Conservation (phyloP, 805 yeast genomes). For the Metschnikowia bowlesiae region DNA sequence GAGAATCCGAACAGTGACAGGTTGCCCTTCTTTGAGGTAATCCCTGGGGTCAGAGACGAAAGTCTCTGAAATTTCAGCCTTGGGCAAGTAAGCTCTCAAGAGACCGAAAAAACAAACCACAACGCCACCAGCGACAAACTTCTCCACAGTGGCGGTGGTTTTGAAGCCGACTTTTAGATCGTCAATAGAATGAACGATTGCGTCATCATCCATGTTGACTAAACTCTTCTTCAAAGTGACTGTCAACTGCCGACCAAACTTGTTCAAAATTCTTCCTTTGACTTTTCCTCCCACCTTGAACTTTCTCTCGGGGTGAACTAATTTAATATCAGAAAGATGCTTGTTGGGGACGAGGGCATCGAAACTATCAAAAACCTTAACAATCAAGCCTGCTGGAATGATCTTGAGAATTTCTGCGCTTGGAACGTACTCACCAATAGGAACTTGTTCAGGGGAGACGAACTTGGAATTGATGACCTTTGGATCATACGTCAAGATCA, state of each 20-base stretch:
- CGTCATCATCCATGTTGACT: constrained; percentile 59
- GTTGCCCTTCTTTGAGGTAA: constrained; percentile 77
- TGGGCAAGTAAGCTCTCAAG: constrained; percentile 76
- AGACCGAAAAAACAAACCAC: constrained; percentile 78
- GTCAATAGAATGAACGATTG: constrained; percentile 39
- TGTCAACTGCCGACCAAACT: constrained; percentile 46
- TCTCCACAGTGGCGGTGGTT: constrained; percentile 70
- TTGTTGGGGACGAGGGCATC: constrained; percentile 68
- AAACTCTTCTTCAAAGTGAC: constrained; percentile 82
- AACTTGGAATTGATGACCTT: constrained; percentile 59
- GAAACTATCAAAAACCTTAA: constrained; percentile 62
- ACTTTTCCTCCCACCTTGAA: constrained; percentile 81
- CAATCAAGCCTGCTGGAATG: constrained; percentile 61
- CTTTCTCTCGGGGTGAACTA: constrained; percentile 87
- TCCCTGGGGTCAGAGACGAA: constrained; percentile 74
- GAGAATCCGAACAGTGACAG: constrained; percentile 65
- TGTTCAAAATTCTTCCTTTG: constrained; percentile 64
- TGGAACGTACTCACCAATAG: constrained; percentile 62
- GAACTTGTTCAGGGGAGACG: constrained; percentile 66
- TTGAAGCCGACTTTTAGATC: constrained; percentile 43
- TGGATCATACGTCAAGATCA: constrained; percentile 66
- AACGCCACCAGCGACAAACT: constrained; percentile 73
- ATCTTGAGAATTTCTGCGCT: constrained; percentile 53
- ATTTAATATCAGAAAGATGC: constrained; percentile 80
- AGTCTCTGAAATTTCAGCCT: constrained; percentile 84